These are phyloP conservation scores for Barnettozyma vustinii DNA, from an alignment of 805 yeast genomes.

Conservation along the genomic window DNA sequence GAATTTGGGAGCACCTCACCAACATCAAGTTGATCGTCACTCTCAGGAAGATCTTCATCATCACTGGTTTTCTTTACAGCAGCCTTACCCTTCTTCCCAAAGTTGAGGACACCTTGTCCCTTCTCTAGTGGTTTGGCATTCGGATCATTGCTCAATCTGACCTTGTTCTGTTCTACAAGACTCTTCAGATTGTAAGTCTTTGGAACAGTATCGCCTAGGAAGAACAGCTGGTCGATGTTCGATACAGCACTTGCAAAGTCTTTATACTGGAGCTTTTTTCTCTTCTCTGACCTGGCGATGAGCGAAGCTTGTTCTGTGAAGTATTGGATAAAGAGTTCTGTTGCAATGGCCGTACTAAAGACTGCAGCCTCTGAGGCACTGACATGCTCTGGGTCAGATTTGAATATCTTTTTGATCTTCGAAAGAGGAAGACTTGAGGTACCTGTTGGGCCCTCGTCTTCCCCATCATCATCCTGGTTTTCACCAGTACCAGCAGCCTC, in stretches of 20 bases:
- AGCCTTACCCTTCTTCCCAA: conserved; percentile 17
- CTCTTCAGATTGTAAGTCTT: conserved; percentile 47
- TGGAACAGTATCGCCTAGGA: conserved; percentile 65
- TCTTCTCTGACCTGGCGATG: conserved; percentile 55
- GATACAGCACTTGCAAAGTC: conserved; percentile 65
- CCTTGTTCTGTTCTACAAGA: conserved; percentile 38
- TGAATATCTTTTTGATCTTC: conserved; percentile 65
- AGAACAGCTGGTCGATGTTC: conserved; percentile 52
- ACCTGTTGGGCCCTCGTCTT: conserved; percentile 26
- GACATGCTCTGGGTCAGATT: conserved; percentile 67
- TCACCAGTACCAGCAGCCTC: conserved; percentile 3
- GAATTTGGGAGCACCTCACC: conserved; percentile 17
- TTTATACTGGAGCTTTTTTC: conserved; percentile 64
- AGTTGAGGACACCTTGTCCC: conserved; percentile 37
- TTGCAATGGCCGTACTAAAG: conserved; percentile 71
- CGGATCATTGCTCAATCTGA: conserved; percentile 21
- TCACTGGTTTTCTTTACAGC: conserved; percentile 6
- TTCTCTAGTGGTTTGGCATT: conserved; percentile 26
- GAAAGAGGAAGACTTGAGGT: conserved; percentile 51
- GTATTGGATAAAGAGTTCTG: conserved; percentile 67
- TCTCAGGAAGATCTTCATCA: conserved; percentile 23
- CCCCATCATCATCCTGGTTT: conserved; percentile 1
- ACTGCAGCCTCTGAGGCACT: conserved; percentile 67
- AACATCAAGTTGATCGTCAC: conserved; percentile 18
- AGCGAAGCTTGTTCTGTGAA: conserved; percentile 67